These are phyloP conservation scores for Komagataella mondaviorum DNA, from an alignment of 805 yeast species.

Conservation along the genomic window DNA sequence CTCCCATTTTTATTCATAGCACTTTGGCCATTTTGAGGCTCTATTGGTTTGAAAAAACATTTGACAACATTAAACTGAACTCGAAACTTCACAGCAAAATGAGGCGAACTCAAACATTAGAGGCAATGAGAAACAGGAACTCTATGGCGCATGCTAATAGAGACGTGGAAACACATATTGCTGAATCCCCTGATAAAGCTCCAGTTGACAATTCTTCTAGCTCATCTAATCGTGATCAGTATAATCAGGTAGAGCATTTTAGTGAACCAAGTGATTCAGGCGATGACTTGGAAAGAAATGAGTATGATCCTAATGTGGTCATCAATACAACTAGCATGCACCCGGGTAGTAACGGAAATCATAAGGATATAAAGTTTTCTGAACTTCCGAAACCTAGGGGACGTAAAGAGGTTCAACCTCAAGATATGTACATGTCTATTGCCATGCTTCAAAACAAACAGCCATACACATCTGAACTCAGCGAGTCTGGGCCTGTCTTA, in stretches of 20 bases:
- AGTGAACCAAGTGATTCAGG: conserved; percentile 31
- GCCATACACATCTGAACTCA: conserved; percentile 17
- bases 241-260: conserved; percentile 14
- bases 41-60: conserved; percentile 80
- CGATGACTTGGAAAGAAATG: conserved; percentile 3
- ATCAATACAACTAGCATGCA: neutral
- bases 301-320: neutral
- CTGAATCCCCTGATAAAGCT: neutral
- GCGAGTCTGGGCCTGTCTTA: conserved; percentile 65
- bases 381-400: conserved; percentile 35
- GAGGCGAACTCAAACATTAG: conserved; percentile 68
- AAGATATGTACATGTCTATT: conserved; percentile 75
- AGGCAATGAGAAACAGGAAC: conserved; percentile 24
- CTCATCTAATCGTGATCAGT: neutral
- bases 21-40: conserved; percentile 63
- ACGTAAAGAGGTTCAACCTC: conserved; percentile 50
- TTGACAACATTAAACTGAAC: conserved; percentile 65
- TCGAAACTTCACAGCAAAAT: conserved; percentile 72
- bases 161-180: neutral
- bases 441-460: conserved; percentile 56
- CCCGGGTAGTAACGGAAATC: neutral
- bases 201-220: neutral
- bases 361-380: conserved; percentile 40
- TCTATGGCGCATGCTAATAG: conserved; percentile 12
- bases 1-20: conserved; percentile 85